Evolutionary conservation across 441 rosid genomes (phyloP).

Genomic region (Corymbia calophylla): DNA sequence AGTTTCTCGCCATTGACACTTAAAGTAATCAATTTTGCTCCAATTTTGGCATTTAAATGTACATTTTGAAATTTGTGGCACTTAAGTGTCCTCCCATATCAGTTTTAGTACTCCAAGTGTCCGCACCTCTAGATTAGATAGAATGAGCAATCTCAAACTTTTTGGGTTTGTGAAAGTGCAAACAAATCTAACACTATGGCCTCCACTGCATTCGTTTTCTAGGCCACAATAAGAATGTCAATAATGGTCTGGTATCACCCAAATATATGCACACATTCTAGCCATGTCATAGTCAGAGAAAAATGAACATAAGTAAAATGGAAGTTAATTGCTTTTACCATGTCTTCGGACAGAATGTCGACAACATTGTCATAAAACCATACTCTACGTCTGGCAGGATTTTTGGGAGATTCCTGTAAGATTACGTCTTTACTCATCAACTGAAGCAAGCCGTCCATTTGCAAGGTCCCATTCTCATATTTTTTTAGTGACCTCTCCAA

Average conservation of each 20-base stretch:
- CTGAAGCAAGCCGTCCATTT: neutral
- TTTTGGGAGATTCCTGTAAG: neutral
- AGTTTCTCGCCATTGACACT: no score
- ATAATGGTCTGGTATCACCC: neutral
- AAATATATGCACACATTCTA: neutral
- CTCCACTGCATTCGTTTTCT: neutral
- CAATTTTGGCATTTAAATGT: no score
- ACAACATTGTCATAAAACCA: neutral
- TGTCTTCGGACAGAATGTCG: neutral
- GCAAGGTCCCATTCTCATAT: neutral
- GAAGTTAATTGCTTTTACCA: neutral
- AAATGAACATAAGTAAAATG: neutral
- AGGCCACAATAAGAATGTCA: neutral
- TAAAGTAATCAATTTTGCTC: no score
- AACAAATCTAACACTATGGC: neutral
- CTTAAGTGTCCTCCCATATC: no score
- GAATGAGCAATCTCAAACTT: neutral
- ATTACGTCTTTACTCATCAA: neutral
- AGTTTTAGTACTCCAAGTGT: no score
- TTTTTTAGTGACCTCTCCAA: neutral
- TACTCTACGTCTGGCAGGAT: neutral
- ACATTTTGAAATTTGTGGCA: no score
- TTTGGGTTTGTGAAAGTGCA: neutral
- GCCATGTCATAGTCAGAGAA: neutral
- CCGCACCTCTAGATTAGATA: no score